Evolutionary conservation across 768 basidiomycete genomes (phyloP), one percentile per base, ranked within the genome.

Genomic region (Russula lepida): DNA sequence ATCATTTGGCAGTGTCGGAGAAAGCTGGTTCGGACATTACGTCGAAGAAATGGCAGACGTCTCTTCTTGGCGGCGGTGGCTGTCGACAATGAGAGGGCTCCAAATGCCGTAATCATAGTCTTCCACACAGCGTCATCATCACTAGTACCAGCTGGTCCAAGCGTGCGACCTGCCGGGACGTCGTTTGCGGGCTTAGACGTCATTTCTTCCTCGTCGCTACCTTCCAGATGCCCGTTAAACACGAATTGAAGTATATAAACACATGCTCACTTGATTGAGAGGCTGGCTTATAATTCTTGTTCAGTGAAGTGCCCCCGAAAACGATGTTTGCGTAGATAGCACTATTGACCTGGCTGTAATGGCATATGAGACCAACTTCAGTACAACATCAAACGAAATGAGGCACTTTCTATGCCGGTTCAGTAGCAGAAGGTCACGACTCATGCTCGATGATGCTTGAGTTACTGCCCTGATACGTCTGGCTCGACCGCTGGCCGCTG

Each of bases 41-140:
- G 79, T 28, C 69, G 72, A 23, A 85, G 73, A 67, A 87, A 88
- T 0, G 86, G 86, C 6, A 86, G 74, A 54, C 72, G 73, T 4
- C 30, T 15, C 41, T 58, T 57, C 43, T 55, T 58, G 30, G 64
- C 35, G 23, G 55, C 33, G 12, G 48, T 33, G 46, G 43, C 33
- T 27, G 53, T 51, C 21, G 56, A 65, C 25, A 64, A 58, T 15
- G 47, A 58, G 41, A 58, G 62, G 21, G 56, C 41, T 41, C 56
- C 62, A 3, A 64, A 54, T 49, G 51, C 35, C 19, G 37, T 37
- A 21, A 64, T 28, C 56, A 65, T 54, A 46, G 30, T 13, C 57
- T 39, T 58, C 56, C 56, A 65, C 13, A 28, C 44, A 30, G 43
- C 35, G 15, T 46, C 28, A 19, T 58, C 21, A 15, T 35, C 51